Percentiles rank a stretch among this genome's conserved stretches.
Conservation (phyloP, 1,284 basidiomycete species). For the Cystobasidium slooffiae region DNA sequence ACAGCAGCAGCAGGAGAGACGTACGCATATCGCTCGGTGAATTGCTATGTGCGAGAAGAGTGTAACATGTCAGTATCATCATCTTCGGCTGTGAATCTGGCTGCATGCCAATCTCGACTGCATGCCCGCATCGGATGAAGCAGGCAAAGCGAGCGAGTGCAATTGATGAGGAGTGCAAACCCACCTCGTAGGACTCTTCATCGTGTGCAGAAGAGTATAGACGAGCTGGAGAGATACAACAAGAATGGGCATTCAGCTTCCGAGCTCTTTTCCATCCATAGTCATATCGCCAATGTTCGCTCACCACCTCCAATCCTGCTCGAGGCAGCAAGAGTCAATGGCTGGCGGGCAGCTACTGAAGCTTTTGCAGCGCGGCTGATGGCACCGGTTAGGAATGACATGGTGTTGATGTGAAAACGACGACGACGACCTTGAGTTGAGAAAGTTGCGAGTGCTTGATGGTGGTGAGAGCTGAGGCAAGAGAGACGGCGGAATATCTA, state of each 20-base stretch:
- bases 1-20: constrained; percentile 13
- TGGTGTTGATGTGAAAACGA: constrained; percentile 6
- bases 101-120: background rate
- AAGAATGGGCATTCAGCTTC: background rate
- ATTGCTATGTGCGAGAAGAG: constrained; percentile 4
- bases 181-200: constrained; percentile 42
- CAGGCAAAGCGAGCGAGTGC: background rate
- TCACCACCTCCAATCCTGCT: constrained; percentile 25
- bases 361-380: constrained; percentile 39
- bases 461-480: constrained; percentile 12
- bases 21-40: constrained; percentile 43
- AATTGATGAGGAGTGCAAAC: background rate
- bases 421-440: background rate
- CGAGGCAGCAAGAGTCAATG: constrained; percentile 19
- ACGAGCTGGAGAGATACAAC: constrained; percentile 17
- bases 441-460: background rate
- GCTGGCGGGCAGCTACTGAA: constrained; percentile 29
- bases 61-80: background rate
- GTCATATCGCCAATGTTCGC: background rate
- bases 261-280: background rate
- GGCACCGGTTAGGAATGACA: constrained; percentile 43
- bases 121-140: constrained; percentile 27
- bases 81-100: background rate
- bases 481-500: background rate
- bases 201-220: constrained; percentile 38